These are phyloP conservation scores for Amoebophrya sp. DNA, from an alignment of 169 alveolate species.

Conservation along the genomic window DNA sequence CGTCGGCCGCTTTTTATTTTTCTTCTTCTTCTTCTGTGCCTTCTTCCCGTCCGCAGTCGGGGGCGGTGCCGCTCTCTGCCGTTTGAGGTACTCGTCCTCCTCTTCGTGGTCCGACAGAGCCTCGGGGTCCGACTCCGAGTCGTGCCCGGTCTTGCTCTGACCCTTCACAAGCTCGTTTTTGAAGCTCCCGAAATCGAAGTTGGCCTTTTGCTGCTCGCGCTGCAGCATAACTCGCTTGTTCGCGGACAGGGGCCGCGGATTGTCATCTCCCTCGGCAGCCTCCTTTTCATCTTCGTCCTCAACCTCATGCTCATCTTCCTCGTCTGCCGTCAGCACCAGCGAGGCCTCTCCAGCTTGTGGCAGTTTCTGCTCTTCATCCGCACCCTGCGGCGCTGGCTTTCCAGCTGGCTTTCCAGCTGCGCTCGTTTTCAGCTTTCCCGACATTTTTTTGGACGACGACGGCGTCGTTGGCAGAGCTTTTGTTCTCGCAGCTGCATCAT, in stretches of 20 bases:
- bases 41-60: neutral
- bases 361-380: too few species aligned
- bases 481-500: too few species aligned
- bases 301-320: neutral
- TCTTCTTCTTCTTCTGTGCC: neutral
- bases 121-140: neutral
- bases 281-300: neutral
- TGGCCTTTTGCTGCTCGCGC: neutral
- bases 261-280: neutral
- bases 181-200: neutral
- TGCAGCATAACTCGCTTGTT: neutral
- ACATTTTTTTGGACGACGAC: too few species aligned
- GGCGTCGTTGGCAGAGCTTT: too few species aligned
- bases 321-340: neutral
- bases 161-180: neutral
- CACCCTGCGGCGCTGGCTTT: too few species aligned
- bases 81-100: neutral
- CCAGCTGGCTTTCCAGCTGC: too few species aligned
- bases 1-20: neutral
- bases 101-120: neutral
- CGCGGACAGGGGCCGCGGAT: too few species aligned
- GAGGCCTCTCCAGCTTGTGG: too few species aligned
- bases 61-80: too few species aligned
- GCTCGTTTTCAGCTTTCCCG: too few species aligned
- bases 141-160: neutral